phyloP scores from a whole-genome alignment of 345 rosid species.

The Streptanthus diversifolius region DNA sequence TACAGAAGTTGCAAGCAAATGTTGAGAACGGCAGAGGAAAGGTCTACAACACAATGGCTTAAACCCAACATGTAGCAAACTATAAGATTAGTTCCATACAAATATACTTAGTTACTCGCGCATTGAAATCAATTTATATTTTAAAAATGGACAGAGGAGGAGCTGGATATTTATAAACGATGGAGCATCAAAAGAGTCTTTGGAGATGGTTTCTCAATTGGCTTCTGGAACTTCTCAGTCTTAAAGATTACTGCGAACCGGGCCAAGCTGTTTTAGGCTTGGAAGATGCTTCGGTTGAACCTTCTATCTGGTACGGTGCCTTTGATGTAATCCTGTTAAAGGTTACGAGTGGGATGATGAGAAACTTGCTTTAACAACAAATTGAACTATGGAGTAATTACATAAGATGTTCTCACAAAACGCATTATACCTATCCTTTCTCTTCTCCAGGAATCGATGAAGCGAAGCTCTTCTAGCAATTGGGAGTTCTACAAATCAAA shows the following conservation, averaged over 20 bases:
- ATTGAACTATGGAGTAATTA: neutral
- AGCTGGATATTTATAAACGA: slow-evolving; percentile 5
- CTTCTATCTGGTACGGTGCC: slow-evolving; percentile 52
- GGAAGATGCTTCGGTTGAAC: slow-evolving; percentile 32
- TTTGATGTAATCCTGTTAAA: slow-evolving; percentile 51
- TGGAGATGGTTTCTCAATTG: neutral
- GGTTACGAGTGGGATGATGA: neutral
- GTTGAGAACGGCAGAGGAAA: slow-evolving; percentile 9
- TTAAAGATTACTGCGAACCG: slow-evolving; percentile 37
- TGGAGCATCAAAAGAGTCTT: slow-evolving; percentile 21
- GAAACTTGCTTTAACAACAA: neutral
- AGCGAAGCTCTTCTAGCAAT: slow-evolving; percentile 88
- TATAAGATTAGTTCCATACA: slow-evolving; percentile 2
- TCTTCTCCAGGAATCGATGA: slow-evolving; percentile 87
- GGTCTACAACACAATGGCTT: neutral
- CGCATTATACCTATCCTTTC: slow-evolving; percentile 52
- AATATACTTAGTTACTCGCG: slow-evolving; percentile 4
- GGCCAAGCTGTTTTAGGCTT: slow-evolving; percentile 58
- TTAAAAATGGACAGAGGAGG: neutral
- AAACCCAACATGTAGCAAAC: neutral
- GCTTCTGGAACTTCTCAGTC: neutral
- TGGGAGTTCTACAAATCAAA: slow-evolving; percentile 61
- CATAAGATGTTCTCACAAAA: neutral
- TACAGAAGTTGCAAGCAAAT: slow-evolving; percentile 14
- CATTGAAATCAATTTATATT: neutral